Conservation (phyloP, 2,329 filamentous ascomycete genomes). For the Tympanopsis confertula region DNA sequence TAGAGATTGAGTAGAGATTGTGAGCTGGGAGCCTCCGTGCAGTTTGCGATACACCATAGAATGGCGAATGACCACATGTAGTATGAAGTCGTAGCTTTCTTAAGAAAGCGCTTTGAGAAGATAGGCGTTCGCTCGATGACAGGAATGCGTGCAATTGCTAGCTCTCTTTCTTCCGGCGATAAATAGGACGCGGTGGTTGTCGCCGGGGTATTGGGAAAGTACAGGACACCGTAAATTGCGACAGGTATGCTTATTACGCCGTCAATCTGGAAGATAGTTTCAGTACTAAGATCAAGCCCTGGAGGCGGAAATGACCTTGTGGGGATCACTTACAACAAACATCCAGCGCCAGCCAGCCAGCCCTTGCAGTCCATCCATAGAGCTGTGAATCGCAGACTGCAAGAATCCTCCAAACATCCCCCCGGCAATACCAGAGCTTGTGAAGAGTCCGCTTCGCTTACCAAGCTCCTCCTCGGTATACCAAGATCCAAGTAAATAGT, state of each 20-base stretch:
- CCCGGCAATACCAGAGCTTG: conserved; percentile 43
- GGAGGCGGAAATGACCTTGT: neutral
- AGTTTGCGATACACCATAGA: conserved; percentile 60
- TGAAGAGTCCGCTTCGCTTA: conserved; percentile 50
- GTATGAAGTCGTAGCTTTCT: conserved; percentile 44
- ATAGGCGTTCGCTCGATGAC: conserved; percentile 30
- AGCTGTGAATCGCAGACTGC: conserved; percentile 35
- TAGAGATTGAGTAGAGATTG: conserved; percentile 45
- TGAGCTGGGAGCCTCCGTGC: conserved; percentile 59
- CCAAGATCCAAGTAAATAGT: conserved; percentile 50
- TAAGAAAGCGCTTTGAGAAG: conserved; percentile 32
- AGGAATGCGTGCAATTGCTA: conserved; percentile 30
- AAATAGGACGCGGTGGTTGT: conserved; percentile 29
- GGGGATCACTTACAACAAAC: conserved; percentile 19
- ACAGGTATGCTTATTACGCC: conserved; percentile 44
- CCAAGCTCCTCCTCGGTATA: conserved; percentile 49
- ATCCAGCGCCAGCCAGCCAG: conserved; percentile 44
- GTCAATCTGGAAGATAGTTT: conserved; percentile 24
- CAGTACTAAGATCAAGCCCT: neutral
- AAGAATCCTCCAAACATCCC: conserved; percentile 53
- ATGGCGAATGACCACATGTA: conserved; percentile 56
- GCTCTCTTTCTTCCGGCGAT: conserved; percentile 20
- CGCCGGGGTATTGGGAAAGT: conserved; percentile 29
- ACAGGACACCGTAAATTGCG: conserved; percentile 37
- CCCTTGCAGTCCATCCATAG: conserved; percentile 31